These are phyloP conservation scores for Physcomitrellopsis africana DNA, from an alignment of 225 moss, liverwort and hornwort species.

Conservation along the genomic window DNA sequence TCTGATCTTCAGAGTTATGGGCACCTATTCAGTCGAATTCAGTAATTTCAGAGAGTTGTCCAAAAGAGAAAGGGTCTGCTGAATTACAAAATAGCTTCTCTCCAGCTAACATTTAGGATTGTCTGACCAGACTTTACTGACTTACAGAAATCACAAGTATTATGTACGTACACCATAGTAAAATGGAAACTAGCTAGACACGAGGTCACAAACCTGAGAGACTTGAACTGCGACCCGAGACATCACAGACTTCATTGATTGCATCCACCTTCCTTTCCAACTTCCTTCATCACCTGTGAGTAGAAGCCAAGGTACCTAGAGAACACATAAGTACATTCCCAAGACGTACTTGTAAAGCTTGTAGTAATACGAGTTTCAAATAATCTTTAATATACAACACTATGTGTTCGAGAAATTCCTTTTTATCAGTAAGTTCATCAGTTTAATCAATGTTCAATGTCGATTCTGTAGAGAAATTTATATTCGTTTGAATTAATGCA, in stretches of 20 bases:
- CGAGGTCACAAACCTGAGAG: constrained; percentile 72
- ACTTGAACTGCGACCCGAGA: constrained; percentile 89
- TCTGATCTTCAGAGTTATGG: constrained; percentile 74
- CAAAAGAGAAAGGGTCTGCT: constrained; percentile 1
- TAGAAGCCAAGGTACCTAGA: constrained; percentile 15
- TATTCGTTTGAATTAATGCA: background rate
- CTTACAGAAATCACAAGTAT: constrained; percentile 8
- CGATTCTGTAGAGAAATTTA: background rate
- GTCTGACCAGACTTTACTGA: constrained; percentile 1
- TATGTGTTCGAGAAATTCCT: background rate
- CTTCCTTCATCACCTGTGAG: constrained; percentile 59
- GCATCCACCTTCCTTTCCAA: constrained; percentile 73
- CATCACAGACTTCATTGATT: constrained; percentile 75
- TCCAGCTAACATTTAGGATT: background rate
- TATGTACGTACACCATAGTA: constrained; percentile 6
- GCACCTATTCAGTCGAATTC: constrained; percentile 66
- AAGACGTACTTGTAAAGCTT: background rate
- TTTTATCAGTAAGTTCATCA: background rate
- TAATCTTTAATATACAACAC: background rate
- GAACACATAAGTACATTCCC: background rate
- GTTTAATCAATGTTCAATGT: background rate
- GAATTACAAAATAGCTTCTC: constrained; percentile 8
- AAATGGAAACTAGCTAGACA: background rate
- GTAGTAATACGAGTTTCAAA: constrained; percentile 1
- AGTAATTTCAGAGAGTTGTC: constrained; percentile 15